Base-by-base conservation (phyloP, 2,329 filamentous ascomycete genomes). In the Pyrenophora teres region DNA sequence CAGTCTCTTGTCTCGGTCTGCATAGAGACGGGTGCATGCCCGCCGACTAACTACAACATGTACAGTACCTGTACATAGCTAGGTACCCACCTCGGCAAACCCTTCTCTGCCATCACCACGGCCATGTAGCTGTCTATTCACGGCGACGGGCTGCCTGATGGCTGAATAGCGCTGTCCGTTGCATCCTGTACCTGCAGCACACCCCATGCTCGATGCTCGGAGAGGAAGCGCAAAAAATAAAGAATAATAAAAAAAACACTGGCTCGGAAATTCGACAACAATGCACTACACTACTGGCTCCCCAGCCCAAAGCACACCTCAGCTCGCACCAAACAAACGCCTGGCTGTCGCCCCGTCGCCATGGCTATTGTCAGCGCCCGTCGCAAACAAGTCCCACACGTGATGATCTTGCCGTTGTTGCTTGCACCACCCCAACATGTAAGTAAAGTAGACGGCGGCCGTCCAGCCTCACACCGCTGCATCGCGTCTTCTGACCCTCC, bases 401-500 rank as follows among this genome's bases (percentile, higher is more conserved):
- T 32, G 44, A 41, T 40, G 31, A 51, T 51, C 42, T 40, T 32
- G 37, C 30, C 30, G 31, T 16, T 37, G 33, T 35, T 32, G 40
- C 19, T 12, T 35, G 15, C 30, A 37, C 27, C 15, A 15, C 15
- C 15, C 33, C 32, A 36, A 33, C 19, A 45, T 25, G 32, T 15
- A 21, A 15, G 15, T 15, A 15, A 15, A 15, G 15, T 15, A 15
- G 15, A 15, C 15, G 15, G 15, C 15, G 15, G 15, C 15, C 15
- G 15, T 15, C 43, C 43, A 47, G 48, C 48, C 49, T 44, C 52
- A 55, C 52, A 55, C 52, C 52, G 49, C 49, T 52, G 52, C 52
- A 30, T 30, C 27, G 8, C 10, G 27, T 30, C 27, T 9, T 30
- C 27, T 30, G 27, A 27, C 9, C 25, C 15, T 15, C 15, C 15